Evolutionary conservation across 495 filamentous ascomycete species (phyloP).

Genomic region (Aspergillus diversus): DNA sequence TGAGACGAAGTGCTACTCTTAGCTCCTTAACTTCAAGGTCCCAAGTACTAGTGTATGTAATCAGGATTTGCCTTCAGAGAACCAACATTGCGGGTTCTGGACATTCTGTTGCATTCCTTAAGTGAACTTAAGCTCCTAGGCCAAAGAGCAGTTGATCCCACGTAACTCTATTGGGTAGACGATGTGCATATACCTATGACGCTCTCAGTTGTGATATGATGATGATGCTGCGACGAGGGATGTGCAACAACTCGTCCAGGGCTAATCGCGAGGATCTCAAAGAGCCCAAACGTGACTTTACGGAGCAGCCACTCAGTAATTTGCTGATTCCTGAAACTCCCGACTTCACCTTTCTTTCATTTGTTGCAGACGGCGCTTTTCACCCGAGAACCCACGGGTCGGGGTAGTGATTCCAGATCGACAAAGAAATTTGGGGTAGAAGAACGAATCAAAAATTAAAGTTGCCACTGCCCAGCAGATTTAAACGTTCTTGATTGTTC

Average conservation of each 20-base stretch:
- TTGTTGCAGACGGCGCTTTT: slow-evolving; percentile 21
- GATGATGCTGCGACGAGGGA: background rate
- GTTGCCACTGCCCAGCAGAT: background rate
- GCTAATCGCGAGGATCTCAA: slow-evolving; percentile 30
- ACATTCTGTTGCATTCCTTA: background rate
- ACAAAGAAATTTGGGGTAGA: background rate
- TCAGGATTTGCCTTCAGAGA: no score
- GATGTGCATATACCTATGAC: background rate
- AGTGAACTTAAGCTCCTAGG: background rate
- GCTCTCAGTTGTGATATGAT: background rate
- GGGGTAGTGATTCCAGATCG: slow-evolving; percentile 1
- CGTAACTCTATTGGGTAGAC: background rate
- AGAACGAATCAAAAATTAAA: background rate
- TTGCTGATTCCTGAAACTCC: slow-evolving; percentile 41
- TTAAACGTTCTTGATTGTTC: background rate
- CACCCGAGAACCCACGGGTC: background rate
- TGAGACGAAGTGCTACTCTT: background rate
- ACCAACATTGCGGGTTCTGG: no score
- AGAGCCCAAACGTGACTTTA: background rate
- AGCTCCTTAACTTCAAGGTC: background rate
- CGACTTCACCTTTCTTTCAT: slow-evolving; percentile 35
- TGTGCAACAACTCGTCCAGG: slow-evolving; percentile 27
- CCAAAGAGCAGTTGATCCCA: background rate
- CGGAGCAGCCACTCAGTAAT: slow-evolving; percentile 30
- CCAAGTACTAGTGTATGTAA: background rate